phyloP scores from a whole-genome alignment of 495 filamentous ascomycete genomes.

The Hypoxylon fuscum region DNA sequence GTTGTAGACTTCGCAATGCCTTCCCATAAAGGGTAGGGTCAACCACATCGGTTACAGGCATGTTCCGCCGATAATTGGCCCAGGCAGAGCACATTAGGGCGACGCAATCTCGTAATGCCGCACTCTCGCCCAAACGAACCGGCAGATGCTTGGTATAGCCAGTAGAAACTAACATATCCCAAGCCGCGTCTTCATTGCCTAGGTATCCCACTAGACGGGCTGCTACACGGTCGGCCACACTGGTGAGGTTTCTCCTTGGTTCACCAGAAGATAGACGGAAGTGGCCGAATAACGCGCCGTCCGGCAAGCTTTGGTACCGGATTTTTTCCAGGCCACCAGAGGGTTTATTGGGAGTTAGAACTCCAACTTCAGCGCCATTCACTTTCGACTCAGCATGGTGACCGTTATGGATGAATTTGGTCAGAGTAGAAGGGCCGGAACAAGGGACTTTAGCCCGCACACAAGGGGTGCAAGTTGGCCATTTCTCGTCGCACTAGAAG shows the following conservation, averaged over 20 bases:
- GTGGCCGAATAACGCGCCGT: slow-evolving; percentile 23
- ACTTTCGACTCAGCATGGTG: neutral
- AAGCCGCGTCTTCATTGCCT: slow-evolving; percentile 15
- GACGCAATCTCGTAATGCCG: slow-evolving; percentile 27
- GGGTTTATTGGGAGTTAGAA: neutral
- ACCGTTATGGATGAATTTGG: slow-evolving; percentile 27
- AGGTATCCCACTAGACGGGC: slow-evolving; percentile 25
- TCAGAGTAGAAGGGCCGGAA: slow-evolving; percentile 20
- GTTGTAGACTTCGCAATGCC: slow-evolving; percentile 26
- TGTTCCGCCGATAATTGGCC: slow-evolving; percentile 20
- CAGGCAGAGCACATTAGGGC: slow-evolving; percentile 28
- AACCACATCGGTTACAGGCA: slow-evolving; percentile 3
- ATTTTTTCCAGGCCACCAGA: slow-evolving; percentile 14
- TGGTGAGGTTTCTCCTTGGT: slow-evolving; percentile 19
- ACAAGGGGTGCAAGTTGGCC: slow-evolving; percentile 35
- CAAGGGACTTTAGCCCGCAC: slow-evolving; percentile 17
- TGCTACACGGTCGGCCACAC: slow-evolving; percentile 28
- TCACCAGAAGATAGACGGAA: slow-evolving; percentile 20
- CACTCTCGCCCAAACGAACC: slow-evolving; percentile 21
- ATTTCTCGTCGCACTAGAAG: slow-evolving; percentile 31
- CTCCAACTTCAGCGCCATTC: neutral
- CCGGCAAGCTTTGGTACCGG: slow-evolving; percentile 12
- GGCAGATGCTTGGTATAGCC: slow-evolving; percentile 26
- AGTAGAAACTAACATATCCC: slow-evolving; percentile 15
- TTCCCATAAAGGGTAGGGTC: slow-evolving; percentile 27